A percentile compares a stretch with the other conserved stretches of the same genome.
Evolutionary conservation across 2,329 filamentous ascomycete species (phyloP).

Genomic region (Calonectria multiphialidica): DNA sequence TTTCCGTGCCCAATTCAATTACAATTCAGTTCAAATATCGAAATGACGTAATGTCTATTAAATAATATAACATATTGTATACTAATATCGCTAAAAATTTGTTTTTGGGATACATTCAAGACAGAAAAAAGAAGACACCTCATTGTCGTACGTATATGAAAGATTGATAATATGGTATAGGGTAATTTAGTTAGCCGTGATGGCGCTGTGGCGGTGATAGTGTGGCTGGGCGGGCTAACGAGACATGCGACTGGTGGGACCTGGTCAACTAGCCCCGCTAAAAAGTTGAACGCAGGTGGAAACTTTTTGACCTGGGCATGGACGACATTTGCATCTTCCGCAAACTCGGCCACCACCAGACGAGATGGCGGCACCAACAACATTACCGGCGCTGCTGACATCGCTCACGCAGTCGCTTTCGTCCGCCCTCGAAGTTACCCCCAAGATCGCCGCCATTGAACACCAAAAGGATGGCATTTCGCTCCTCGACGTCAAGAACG

Average conservation of each 20-base stretch:
- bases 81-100: no score
- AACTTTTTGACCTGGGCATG: constrained; percentile 40
- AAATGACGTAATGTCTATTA: no score
- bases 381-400: constrained; percentile 63
- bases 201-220: neutral
- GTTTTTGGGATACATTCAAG: no score
- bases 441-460: constrained; percentile 71
- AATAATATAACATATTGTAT: neutral
- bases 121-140: neutral
- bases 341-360: constrained; percentile 36
- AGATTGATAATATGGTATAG: neutral
- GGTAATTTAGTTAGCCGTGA: neutral
- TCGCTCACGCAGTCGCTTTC: constrained; percentile 70
- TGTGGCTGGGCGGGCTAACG: neutral
- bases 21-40: no score
- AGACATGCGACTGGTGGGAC: constrained; percentile 5
- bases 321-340: constrained; percentile 20
- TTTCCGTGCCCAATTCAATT: no score
- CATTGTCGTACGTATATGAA: neutral
- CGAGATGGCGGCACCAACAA: constrained; percentile 62
- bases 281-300: constrained; percentile 43
- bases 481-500: constrained; percentile 94
- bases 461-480: constrained; percentile 91
- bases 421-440: constrained; percentile 75
- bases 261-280: constrained; percentile 40